A percentile compares a stretch with the other conserved stretches of the same genome.
These are phyloP conservation scores for Gossypium australe DNA, from an alignment of 345 rosid genomes.

Conservation along the genomic window DNA sequence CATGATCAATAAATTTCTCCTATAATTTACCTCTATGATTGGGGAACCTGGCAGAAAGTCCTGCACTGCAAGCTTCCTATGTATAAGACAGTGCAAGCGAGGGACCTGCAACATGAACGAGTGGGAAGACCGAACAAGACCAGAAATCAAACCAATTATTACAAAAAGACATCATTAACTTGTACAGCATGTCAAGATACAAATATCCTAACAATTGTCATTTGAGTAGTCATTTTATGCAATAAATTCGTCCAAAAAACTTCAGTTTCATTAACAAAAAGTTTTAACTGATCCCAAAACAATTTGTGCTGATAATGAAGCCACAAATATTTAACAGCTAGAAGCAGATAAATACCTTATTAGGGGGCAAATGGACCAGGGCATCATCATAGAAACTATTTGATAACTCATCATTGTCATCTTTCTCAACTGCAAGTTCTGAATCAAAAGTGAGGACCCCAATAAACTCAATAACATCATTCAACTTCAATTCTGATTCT, in stretches of 20 bases:
- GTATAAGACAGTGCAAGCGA: conserved; percentile 76
- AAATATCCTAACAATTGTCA: no score
- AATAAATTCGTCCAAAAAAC: neutral
- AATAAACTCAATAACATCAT: conserved; percentile 82
- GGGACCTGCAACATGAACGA: conserved; percentile 54
- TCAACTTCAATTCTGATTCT: conserved; percentile 76
- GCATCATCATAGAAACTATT: conserved; percentile 48
- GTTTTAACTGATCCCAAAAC: neutral
- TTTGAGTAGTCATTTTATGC: neutral
- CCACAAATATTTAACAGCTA: neutral
- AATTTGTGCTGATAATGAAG: neutral
- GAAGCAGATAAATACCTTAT: conserved; percentile 35
- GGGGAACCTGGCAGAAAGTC: conserved; percentile 54
- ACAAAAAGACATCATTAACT: neutral
- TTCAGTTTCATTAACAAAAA: neutral
- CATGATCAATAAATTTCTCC: neutral
- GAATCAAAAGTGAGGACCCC: conserved; percentile 69
- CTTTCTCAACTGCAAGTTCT: conserved; percentile 30
- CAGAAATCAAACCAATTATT: neutral
- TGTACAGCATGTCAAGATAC: neutral
- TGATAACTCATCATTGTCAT: conserved; percentile 35
- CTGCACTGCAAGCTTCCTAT: conserved; percentile 61
- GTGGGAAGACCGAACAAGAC: neutral
- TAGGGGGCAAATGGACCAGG: conserved; percentile 48
- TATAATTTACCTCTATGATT: conserved; percentile 48